phyloP scores from a whole-genome alignment of 2,329 filamentous ascomycete genomes.

The Alternaria sp. region DNA sequence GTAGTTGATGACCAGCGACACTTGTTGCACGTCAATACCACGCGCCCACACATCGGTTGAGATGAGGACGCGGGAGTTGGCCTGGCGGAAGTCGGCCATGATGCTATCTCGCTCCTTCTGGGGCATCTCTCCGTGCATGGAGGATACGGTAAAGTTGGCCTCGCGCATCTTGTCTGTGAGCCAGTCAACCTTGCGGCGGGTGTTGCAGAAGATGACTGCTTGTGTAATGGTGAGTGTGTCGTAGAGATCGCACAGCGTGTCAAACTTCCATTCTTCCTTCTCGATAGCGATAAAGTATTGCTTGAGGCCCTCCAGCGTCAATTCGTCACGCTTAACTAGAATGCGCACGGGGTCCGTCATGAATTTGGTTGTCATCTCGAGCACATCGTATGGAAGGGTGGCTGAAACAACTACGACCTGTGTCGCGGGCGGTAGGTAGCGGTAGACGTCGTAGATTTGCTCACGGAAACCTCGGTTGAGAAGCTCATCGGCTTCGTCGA shows the following conservation, averaged over 20 bases:
- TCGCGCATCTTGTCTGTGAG: slow-evolving; percentile 99
- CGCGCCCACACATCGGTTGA: slow-evolving; percentile 98
- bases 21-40: slow-evolving; percentile 98
- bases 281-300: slow-evolving; percentile 99
- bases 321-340: slow-evolving; percentile 96
- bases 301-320: slow-evolving; percentile 96
- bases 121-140: slow-evolving; percentile 99
- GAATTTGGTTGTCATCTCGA: slow-evolving; percentile 99
- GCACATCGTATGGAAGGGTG: slow-evolving; percentile 94
- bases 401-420: slow-evolving; percentile 99
- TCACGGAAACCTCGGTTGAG: slow-evolving; percentile 96
- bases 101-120: slow-evolving; percentile 98
- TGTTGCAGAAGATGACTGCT: slow-evolving; percentile 99
- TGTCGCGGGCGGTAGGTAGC: slow-evolving; percentile 92
- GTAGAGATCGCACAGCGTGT: slow-evolving; percentile 97
- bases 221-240: slow-evolving; percentile 98
- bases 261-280: slow-evolving; percentile 99
- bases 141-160: slow-evolving; percentile 97
- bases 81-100: slow-evolving; percentile 98
- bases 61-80: slow-evolving; percentile 94
- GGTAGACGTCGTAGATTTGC: slow-evolving; percentile 99
- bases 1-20: slow-evolving; percentile 98
- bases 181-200: slow-evolving; percentile 98
- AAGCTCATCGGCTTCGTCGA: slow-evolving; percentile 79
- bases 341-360: slow-evolving; percentile 98